These are phyloP conservation scores for Neurospora sp. DNA, from an alignment of 495 filamentous ascomycete species.

Conservation along the genomic window DNA sequence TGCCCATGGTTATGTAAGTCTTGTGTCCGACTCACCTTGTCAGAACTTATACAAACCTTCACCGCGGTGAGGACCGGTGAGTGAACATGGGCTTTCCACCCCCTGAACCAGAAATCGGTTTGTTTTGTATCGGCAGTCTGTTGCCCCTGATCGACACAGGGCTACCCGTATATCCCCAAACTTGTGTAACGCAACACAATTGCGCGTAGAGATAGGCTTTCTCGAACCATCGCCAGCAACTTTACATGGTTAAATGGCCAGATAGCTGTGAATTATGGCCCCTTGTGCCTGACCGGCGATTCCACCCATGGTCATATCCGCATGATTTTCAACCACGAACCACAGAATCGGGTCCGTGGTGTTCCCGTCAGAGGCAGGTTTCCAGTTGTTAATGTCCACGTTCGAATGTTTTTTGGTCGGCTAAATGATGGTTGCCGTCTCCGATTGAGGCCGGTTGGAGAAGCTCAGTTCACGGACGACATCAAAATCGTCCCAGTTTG, in stretches of 20 bases:
- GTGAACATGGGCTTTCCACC: background rate
- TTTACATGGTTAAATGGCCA: background rate
- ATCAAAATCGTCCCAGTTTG: background rate
- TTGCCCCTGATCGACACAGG: background rate
- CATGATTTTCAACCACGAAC: background rate
- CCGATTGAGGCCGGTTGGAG: background rate
- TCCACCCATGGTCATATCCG: background rate
- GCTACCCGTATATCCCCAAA: background rate
- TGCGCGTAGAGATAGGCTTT: background rate
- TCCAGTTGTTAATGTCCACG: background rate
- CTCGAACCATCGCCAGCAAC: background rate
- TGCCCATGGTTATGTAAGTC: background rate
- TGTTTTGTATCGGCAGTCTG: background rate
- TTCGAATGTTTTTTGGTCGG: background rate
- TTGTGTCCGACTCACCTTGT: background rate
- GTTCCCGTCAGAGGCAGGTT: background rate
- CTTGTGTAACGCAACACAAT: background rate
- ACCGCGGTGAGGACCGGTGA: background rate
- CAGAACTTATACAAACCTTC: background rate
- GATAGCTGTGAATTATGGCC: background rate
- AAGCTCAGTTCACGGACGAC: background rate
- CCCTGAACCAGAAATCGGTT: background rate
- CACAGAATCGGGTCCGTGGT: background rate
- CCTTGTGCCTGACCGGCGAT: background rate
- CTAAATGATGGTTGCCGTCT: background rate